Percentiles rank a stretch among this genome's conserved stretches.
Evolutionary conservation across 768 basidiomycete genomes (phyloP).

Genomic region (Rhodotorula babjevae): DNA sequence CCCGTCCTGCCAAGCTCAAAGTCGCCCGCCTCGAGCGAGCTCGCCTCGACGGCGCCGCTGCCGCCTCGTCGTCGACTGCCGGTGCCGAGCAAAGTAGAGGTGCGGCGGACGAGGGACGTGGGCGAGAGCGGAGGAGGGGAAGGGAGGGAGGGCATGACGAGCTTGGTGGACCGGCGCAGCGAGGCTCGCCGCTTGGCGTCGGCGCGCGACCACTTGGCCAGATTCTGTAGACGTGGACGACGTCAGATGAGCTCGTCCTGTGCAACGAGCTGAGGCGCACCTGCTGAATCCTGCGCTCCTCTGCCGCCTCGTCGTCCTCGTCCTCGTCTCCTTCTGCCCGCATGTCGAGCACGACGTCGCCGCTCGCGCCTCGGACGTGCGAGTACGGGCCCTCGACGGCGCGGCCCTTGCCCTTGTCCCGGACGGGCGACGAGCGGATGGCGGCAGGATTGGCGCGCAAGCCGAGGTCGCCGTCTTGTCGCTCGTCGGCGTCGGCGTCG

Average conservation of each 20-base stretch:
- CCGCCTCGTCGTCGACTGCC: background rate
- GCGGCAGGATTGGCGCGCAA: no score
- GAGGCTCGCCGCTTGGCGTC: conserved; percentile 9
- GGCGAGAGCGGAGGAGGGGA: background rate
- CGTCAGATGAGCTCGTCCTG: background rate
- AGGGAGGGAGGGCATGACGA: background rate
- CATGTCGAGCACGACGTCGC: conserved; percentile 76
- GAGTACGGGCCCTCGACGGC: background rate
- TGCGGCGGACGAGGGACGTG: background rate
- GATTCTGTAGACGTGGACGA: background rate
- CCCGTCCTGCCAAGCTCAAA: background rate
- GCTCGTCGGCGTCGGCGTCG: background rate
- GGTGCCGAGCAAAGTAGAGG: background rate
- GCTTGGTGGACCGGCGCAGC: background rate
- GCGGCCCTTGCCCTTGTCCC: background rate
- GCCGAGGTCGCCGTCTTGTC: conserved; percentile 1
- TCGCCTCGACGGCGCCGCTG: background rate
- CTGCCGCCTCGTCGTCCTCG: conserved; percentile 53
- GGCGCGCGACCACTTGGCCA: conserved; percentile 1
- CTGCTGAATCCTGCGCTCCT: background rate
- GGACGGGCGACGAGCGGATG: background rate
- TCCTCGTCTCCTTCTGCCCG: conserved; percentile 85
- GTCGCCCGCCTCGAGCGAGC: background rate
- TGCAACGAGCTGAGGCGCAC: background rate
- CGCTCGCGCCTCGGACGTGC: conserved; percentile 62